Evolutionary conservation across 139 green algal species (phyloP).

Genomic region (Haematococcus lacustris): DNA sequence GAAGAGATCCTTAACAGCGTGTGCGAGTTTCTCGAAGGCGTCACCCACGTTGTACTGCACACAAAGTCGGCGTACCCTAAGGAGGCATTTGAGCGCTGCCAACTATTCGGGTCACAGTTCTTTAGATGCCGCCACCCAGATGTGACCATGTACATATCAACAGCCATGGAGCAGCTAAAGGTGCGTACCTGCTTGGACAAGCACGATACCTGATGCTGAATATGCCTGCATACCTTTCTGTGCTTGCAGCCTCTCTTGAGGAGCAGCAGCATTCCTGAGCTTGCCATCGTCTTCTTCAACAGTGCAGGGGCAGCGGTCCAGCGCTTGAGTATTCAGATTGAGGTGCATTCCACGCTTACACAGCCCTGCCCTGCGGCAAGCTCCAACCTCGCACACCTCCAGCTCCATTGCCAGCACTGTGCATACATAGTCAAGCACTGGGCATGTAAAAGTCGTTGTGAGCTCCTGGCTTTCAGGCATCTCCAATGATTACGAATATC

Average conservation of each 20-base stretch:
- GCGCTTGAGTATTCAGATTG: slow-evolving; percentile 27
- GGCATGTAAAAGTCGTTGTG: too few species aligned
- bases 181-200: not conserved
- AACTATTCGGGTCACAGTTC: not conserved
- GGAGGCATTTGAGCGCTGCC: not conserved
- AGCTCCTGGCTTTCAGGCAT: too few species aligned
- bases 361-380: too few species aligned
- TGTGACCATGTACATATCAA: not conserved
- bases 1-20: not conserved
- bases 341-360: too few species aligned
- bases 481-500: too few species aligned
- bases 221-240: not conserved
- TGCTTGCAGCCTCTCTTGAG: slow-evolving; percentile 27
- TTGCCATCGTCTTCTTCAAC: slow-evolving; percentile 34
- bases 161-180: not conserved
- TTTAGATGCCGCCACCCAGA: not conserved
- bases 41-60: not conserved
- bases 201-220: not conserved
- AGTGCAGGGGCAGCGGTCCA: slow-evolving; percentile 5
- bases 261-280: slow-evolving; percentile 46
- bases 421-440: too few species aligned
- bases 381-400: too few species aligned
- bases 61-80: not conserved
- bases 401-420: too few species aligned
- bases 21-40: slow-evolving; percentile 1